These are phyloP conservation scores for Phytophthora ramorum DNA, from an alignment of 352 stramenopile species.

Conservation along the genomic window DNA sequence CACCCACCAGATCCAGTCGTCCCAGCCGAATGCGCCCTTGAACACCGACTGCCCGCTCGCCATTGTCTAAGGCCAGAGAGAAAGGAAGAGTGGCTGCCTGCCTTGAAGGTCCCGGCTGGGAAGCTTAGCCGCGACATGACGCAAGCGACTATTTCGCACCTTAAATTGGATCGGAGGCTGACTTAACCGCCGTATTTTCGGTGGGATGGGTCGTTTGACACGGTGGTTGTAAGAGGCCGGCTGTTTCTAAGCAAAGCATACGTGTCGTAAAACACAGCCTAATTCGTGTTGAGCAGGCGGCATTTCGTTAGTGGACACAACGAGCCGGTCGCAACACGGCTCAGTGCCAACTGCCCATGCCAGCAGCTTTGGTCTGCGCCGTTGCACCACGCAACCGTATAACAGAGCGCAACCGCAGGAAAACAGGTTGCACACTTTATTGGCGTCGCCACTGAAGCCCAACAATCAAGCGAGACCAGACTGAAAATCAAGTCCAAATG, in stretches of 20 bases:
- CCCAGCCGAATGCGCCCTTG: slow-evolving; percentile 73
- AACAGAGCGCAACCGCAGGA: slow-evolving; percentile 3
- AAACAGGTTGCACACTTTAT: neutral
- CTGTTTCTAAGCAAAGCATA: neutral
- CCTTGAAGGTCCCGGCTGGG: slow-evolving; percentile 1
- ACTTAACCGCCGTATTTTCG: neutral
- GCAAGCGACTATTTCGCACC: neutral
- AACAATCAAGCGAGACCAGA: slow-evolving; percentile 27
- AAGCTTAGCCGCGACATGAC: slow-evolving; percentile 17
- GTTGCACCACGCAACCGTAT: neutral
- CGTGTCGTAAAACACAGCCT: neutral
- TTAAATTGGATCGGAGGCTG: neutral
- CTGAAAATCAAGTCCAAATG: slow-evolving; percentile 11
- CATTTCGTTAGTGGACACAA: neutral
- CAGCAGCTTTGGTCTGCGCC: neutral
- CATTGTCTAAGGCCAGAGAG: slow-evolving; percentile 16
- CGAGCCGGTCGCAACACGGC: slow-evolving; percentile 1
- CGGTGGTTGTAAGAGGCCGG: neutral
- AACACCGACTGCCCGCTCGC: slow-evolving; percentile 62
- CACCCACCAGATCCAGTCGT: slow-evolving; percentile 86
- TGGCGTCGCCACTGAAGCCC: too few relatives aligned
- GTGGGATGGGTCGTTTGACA: neutral
- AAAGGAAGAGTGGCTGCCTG: slow-evolving; percentile 8
- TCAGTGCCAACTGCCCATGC: neutral
- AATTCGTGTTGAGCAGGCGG: neutral